These are phyloP conservation scores for Pseudofabraea citricarpa DNA, from an alignment of 2,329 filamentous ascomycete genomes.

Conservation along the genomic window DNA sequence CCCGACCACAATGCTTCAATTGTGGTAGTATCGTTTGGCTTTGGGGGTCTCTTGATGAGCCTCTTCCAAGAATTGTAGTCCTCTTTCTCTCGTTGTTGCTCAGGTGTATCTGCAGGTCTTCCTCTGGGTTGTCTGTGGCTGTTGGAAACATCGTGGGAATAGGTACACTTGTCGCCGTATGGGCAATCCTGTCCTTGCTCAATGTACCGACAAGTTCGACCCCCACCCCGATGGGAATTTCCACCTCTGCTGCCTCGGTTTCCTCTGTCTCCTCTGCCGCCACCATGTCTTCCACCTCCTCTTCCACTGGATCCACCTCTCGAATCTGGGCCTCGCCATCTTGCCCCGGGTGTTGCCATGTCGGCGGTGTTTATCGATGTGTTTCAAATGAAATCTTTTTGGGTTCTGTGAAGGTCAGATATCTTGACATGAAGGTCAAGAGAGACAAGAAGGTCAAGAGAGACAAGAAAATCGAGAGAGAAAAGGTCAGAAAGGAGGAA, in stretches of 20 bases:
- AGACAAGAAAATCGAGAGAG: too few species aligned
- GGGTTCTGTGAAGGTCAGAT: too few species aligned
- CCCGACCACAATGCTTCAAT: constrained; percentile 10
- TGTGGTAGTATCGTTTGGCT: constrained; percentile 6
- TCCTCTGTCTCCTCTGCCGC: neutral
- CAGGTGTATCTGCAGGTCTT: constrained; percentile 9
- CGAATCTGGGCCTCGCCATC: constrained; percentile 10
- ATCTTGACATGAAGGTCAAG: too few species aligned
- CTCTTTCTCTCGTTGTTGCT: constrained; percentile 6
- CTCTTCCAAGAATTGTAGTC: constrained; percentile 13
- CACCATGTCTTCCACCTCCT: constrained; percentile 6
- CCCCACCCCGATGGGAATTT: neutral
- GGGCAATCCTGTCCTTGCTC: constrained; percentile 7
- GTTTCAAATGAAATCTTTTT: too few species aligned
- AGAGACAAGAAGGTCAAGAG: too few species aligned
- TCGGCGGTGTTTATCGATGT: neutral
- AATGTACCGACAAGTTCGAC: constrained; percentile 6
- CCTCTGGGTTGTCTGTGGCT: neutral
- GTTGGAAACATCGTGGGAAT: constrained; percentile 9
- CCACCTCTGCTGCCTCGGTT: constrained; percentile 1
- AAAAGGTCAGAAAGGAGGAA: too few species aligned
- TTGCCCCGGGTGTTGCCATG: constrained; percentile 7
- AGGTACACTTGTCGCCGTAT: constrained; percentile 4
- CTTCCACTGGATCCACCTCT: constrained; percentile 6
- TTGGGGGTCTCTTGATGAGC: constrained; percentile 9